Conservation (phyloP, 345 rosid species). For the Erysimum cheiranthoides region DNA sequence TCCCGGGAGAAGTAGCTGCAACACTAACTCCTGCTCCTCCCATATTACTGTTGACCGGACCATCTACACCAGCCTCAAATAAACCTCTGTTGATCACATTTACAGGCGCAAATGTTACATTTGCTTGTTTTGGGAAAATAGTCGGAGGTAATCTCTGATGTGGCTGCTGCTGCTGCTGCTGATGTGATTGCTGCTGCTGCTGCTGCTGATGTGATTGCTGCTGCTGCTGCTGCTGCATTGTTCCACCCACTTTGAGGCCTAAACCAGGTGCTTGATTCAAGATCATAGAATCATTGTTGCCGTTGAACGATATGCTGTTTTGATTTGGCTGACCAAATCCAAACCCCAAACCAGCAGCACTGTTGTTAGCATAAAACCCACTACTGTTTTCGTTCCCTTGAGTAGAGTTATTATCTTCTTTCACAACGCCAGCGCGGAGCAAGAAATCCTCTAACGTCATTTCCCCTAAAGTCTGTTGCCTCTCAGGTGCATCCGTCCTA, state of each 20-base stretch:
- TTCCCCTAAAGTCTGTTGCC: conserved; percentile 85
- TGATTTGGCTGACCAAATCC: conserved; percentile 64
- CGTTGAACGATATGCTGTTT: conserved; percentile 40
- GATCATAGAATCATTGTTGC: conserved; percentile 44
- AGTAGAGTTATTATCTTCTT: conserved; percentile 54
- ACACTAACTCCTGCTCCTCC: conserved; percentile 58
- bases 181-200: conserved; percentile 37
- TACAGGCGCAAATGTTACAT: conserved; percentile 49
- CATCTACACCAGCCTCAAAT: conserved; percentile 55
- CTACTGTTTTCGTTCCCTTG: conserved; percentile 46
- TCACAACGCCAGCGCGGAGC: conserved; percentile 79
- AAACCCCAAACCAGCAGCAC: conserved; percentile 53
- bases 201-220: conserved; percentile 37
- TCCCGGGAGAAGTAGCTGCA: conserved; percentile 67
- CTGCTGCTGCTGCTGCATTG: conserved; percentile 51
- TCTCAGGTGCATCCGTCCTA: conserved; percentile 51
- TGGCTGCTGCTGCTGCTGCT: conserved; percentile 52
- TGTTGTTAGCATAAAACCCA: conserved; percentile 49
- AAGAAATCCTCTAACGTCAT: conserved; percentile 93
- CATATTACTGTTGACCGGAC: conserved; percentile 48
- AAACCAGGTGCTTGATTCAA: conserved; percentile 56
- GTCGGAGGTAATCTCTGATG: conserved; percentile 52
- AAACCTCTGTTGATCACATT: conserved; percentile 44
- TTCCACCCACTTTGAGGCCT: conserved; percentile 48
- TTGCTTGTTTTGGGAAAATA: conserved; percentile 70